phyloP scores from a whole-genome alignment of 2,329 filamentous ascomycete genomes.

The Ascochyta clinopodiicola region DNA sequence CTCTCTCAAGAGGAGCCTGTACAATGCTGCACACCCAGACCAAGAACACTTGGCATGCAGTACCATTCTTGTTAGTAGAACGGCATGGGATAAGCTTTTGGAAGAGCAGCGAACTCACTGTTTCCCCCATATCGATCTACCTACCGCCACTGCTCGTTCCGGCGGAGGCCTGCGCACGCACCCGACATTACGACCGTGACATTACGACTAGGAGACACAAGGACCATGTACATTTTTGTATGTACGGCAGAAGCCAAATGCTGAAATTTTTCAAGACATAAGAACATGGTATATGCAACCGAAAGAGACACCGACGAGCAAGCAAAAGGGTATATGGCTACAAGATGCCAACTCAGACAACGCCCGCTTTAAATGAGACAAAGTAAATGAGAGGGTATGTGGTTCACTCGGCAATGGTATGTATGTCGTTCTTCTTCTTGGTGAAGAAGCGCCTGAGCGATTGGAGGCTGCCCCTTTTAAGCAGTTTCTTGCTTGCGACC shows the following conservation, averaged over 20 bases:
- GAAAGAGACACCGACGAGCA: conserved; percentile 9
- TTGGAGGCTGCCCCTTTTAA: conserved; percentile 45
- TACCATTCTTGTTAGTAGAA: not conserved
- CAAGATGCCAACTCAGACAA: conserved; percentile 19
- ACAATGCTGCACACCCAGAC: not conserved
- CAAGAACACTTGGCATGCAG: no score
- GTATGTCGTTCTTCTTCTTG: conserved; percentile 43
- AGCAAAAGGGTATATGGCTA: conserved; percentile 21
- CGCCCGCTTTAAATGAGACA: conserved; percentile 18
- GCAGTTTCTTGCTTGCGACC: conserved; percentile 27
- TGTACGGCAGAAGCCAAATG: conserved; percentile 11
- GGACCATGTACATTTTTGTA: conserved; percentile 12
- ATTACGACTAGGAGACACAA: conserved; percentile 4
- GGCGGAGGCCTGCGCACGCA: conserved; percentile 1
- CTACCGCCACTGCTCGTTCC: not conserved
- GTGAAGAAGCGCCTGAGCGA: conserved; percentile 46
- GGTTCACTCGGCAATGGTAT: conserved; percentile 44
- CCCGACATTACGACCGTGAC: conserved; percentile 8
- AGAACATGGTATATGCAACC: conserved; percentile 14
- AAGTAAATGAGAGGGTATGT: conserved; percentile 23
- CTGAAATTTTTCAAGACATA: not conserved
- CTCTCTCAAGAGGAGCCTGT: not conserved
- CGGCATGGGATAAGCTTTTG: not conserved
- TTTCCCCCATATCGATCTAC: not conserved
- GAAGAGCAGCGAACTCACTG: not conserved